phyloP scores from a whole-genome alignment of 176 grass and related monocot genomes.

The Tillandsia leiboldiana region DNA sequence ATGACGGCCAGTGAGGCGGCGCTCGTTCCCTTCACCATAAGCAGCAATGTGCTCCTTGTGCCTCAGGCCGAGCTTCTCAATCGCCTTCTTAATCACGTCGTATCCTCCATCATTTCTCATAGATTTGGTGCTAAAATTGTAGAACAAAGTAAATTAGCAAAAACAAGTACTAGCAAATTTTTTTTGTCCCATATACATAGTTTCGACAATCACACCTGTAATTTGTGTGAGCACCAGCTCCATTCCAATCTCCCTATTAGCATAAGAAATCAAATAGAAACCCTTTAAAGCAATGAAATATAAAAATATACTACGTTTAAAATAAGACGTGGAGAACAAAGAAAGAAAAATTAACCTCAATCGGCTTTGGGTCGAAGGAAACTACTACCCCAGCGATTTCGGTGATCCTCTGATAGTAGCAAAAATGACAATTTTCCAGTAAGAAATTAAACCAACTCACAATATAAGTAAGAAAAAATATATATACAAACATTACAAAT shows the following conservation, averaged over 20 bases:
- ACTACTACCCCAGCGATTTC: slow-evolving; percentile 64
- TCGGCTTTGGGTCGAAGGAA: slow-evolving; percentile 73
- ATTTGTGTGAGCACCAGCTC: slow-evolving; percentile 82
- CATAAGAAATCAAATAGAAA: neutral
- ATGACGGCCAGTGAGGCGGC: slow-evolving; percentile 75
- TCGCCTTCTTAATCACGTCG: slow-evolving; percentile 67
- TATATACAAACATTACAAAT: neutral
- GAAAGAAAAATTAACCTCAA: slow-evolving; percentile 29
- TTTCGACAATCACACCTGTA: slow-evolving; percentile 42
- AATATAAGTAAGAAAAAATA: neutral
- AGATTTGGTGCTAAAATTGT: slow-evolving; percentile 51
- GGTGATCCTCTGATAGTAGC: slow-evolving; percentile 50
- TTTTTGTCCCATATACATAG: neutral
- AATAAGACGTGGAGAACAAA: neutral
- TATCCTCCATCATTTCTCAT: slow-evolving; percentile 82
- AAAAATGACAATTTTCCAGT: neutral
- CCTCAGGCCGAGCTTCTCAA: slow-evolving; percentile 42
- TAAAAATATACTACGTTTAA: neutral
- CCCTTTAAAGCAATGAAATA: neutral
- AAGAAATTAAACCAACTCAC: neutral
- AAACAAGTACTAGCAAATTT: neutral
- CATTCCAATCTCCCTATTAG: slow-evolving; percentile 74
- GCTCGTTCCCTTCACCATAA: slow-evolving; percentile 80
- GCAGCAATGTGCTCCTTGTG: slow-evolving; percentile 79
- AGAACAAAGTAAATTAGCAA: neutral